Conservation (phyloP, 371 early-diverging fungal species). For the Rhizopus arrhizus region DNA sequence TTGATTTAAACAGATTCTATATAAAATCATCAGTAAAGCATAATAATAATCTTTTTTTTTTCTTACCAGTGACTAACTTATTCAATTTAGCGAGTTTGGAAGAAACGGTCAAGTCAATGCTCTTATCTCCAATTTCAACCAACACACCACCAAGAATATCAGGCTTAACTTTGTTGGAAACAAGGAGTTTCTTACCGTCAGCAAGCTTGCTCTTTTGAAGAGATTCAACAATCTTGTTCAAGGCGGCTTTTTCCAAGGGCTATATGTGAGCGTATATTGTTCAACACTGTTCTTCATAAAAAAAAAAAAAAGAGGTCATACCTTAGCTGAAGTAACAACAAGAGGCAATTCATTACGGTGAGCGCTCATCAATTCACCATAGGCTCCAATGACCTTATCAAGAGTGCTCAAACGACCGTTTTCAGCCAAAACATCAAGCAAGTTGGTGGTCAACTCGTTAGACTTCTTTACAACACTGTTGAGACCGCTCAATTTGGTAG, state of each 20-base stretch:
- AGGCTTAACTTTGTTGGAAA: constrained; percentile 93
- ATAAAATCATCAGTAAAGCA: too few species aligned
- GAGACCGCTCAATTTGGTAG: constrained; percentile 79
- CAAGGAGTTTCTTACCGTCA: constrained; percentile 64
- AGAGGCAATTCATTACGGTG: constrained; percentile 90
- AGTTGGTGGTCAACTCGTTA: constrained; percentile 82
- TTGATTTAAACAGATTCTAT: too few species aligned
- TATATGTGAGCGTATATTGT: constrained; percentile 16
- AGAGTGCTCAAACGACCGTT: constrained; percentile 92
- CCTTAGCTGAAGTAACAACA: constrained; percentile 89
- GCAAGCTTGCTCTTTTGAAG: constrained; percentile 57
- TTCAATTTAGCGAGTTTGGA: constrained; percentile 94
- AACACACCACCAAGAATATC: constrained; percentile 94
- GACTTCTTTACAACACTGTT: constrained; percentile 58
- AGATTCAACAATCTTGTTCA: constrained; percentile 56
- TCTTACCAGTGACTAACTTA: constrained; percentile 76
- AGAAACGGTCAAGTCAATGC: constrained; percentile 96
- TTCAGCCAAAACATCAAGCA: constrained; percentile 88
- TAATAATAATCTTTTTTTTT: neutral
- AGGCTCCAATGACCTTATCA: constrained; percentile 79
- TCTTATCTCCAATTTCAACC: constrained; percentile 96
- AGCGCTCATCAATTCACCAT: constrained; percentile 85
- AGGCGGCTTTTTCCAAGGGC: constrained; percentile 54
- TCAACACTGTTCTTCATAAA: neutral
- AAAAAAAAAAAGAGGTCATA: constrained; percentile 21